Conservation (phyloP, 345 rosid genomes). For the Lumnitzera racemosa region DNA sequence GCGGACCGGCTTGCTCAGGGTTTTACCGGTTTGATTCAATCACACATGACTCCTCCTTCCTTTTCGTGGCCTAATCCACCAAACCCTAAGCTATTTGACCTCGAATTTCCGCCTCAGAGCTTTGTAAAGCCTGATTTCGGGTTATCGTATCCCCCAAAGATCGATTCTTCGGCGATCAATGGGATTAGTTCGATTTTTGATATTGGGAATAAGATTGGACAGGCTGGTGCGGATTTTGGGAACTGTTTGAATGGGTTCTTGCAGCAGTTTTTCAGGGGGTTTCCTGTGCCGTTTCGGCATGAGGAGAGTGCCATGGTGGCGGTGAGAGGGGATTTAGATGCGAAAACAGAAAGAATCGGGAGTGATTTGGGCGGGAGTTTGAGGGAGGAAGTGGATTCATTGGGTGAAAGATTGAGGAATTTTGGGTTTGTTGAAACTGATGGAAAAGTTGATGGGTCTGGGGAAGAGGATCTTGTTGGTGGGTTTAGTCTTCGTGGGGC, state of each 20-base stretch:
- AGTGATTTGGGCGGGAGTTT: slow-evolving; percentile 17
- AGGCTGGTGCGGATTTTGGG: slow-evolving; percentile 84
- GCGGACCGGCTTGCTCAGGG: slow-evolving; percentile 91
- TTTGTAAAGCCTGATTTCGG: slow-evolving; percentile 40
- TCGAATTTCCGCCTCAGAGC: slow-evolving; percentile 51
- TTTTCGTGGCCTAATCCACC: slow-evolving; percentile 65
- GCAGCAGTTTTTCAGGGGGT: slow-evolving; percentile 66
- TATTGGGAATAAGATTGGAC: slow-evolving; percentile 77
- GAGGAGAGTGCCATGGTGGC: slow-evolving; percentile 35
- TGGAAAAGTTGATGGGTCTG: slow-evolving; percentile 19
- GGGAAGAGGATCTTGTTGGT: slow-evolving; percentile 43
- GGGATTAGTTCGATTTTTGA: slow-evolving; percentile 72
- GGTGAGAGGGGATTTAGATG: slow-evolving; percentile 16
- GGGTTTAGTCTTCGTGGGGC: slow-evolving; percentile 39
- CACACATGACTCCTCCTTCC: slow-evolving; percentile 60
- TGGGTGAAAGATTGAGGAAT: slow-evolving; percentile 39
- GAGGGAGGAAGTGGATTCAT: slow-evolving; percentile 28
- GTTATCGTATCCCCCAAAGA: slow-evolving; percentile 24
- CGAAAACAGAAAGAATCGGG: slow-evolving; percentile 14
- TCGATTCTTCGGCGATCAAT: slow-evolving; percentile 25
- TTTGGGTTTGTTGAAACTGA: slow-evolving; percentile 32
- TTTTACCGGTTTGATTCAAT: slow-evolving; percentile 70
- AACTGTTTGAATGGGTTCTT: slow-evolving; percentile 65
- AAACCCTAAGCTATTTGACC: slow-evolving; percentile 52
- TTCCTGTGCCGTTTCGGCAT: slow-evolving; percentile 59